Evolutionary conservation across 345 rosid species (phyloP).

Genomic region (Adansonia digitata): DNA sequence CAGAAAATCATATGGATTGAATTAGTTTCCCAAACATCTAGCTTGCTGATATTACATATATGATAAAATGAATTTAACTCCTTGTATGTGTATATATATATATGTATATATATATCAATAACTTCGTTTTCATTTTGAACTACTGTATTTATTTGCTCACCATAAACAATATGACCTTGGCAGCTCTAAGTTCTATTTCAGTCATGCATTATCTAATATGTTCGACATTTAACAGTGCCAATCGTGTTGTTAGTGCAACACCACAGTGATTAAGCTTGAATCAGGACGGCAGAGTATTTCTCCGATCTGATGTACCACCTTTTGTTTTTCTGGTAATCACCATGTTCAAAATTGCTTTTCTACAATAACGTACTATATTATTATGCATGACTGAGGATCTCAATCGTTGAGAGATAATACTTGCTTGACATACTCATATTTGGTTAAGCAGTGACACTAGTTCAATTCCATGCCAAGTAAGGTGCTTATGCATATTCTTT

Average conservation of each 20-base stretch:
- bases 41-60: not conserved
- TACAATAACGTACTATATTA: not conserved
- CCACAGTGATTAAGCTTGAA: not conserved
- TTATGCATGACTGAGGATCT: slow-evolving; percentile 68
- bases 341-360: not conserved
- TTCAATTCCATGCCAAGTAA: not conserved
- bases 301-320: not conserved
- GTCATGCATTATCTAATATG: not conserved
- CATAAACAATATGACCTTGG: too few relatives aligned
- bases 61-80: not conserved
- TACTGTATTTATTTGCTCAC: not conserved
- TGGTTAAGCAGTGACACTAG: slow-evolving; percentile 46
- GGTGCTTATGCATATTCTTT: not conserved
- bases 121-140: not conserved
- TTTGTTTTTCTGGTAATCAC: not conserved
- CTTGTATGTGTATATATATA: too few relatives aligned
- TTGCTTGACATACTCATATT: slow-evolving; percentile 78
- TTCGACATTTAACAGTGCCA: too few relatives aligned
- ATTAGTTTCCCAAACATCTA: not conserved
- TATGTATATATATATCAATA: not conserved
- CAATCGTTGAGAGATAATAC: slow-evolving; percentile 90
- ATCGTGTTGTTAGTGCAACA: not conserved
- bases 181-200: not conserved
- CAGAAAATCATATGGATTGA: not conserved
- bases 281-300: not conserved